These are phyloP conservation scores for Alternaria panax DNA, from an alignment of 2,329 filamentous ascomycete genomes.

Conservation along the genomic window DNA sequence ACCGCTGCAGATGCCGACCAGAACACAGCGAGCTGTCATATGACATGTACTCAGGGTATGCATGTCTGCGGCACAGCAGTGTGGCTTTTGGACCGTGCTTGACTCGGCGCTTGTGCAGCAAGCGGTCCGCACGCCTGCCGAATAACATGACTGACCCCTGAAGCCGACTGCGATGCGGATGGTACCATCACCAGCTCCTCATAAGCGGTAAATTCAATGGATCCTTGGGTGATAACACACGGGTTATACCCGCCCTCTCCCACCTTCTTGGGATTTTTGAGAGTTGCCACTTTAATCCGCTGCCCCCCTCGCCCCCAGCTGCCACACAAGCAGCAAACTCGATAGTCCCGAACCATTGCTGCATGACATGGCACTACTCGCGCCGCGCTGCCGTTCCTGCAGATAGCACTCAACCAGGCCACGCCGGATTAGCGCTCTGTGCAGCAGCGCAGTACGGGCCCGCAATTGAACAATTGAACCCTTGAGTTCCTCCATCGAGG, in stretches of 20 bases:
- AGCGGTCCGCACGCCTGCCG: conserved; percentile 15
- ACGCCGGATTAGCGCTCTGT: conserved; percentile 23
- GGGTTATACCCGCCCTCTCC: conserved; percentile 10
- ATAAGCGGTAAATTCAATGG: conserved; percentile 19
- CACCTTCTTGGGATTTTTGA: conserved; percentile 4
- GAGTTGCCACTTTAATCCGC: neutral
- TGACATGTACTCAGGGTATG: conserved; percentile 12
- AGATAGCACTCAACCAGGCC: conserved; percentile 12
- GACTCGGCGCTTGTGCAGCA: conserved; percentile 8
- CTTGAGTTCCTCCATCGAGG: conserved; percentile 16
- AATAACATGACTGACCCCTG: conserved; percentile 17
- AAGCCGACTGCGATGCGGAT: conserved; percentile 16
- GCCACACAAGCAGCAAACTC: neutral
- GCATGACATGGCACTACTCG: conserved; percentile 12
- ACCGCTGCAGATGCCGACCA: neutral
- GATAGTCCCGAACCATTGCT: neutral
- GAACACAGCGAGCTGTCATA: neutral
- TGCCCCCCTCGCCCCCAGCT: neutral
- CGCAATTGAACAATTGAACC: conserved; percentile 24
- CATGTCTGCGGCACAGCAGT: conserved; percentile 16
- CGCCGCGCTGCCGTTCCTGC: conserved; percentile 16
- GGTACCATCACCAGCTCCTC: conserved; percentile 17
- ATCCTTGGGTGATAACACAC: conserved; percentile 16
- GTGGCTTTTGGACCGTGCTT: conserved; percentile 11
- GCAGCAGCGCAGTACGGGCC: conserved; percentile 20